A percentile compares a stretch with the other conserved stretches of the same genome.
Evolutionary conservation across 2,329 filamentous ascomycete genomes (phyloP).

Genomic region (Aspergillus texensis): DNA sequence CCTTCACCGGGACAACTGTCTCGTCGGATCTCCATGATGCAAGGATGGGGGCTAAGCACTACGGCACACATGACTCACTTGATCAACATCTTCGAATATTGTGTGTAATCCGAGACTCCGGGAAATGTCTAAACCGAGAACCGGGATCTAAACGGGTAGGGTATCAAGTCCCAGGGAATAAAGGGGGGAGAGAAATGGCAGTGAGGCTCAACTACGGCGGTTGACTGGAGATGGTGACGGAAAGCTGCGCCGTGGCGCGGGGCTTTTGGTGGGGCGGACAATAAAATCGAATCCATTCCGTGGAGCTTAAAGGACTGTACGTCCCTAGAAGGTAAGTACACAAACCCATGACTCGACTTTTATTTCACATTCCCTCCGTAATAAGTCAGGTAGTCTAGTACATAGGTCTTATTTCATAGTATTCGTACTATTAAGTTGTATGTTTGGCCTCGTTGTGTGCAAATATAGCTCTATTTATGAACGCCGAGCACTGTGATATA

Average conservation of each 20-base stretch:
- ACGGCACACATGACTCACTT: slow-evolving; percentile 42
- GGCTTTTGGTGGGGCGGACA: slow-evolving; percentile 32
- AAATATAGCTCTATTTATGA: background rate
- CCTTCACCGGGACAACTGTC: background rate
- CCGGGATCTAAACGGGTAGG: background rate
- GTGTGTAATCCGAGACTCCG: background rate
- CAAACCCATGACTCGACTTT: background rate
- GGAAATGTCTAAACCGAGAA: background rate
- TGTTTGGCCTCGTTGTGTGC: background rate
- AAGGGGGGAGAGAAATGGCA: slow-evolving; percentile 12
- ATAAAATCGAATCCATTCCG: background rate
- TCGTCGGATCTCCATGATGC: background rate
- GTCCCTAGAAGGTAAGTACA: background rate
- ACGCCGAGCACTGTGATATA: background rate
- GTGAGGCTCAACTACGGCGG: slow-evolving; percentile 15
- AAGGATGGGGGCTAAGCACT: background rate
- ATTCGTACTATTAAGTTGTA: background rate
- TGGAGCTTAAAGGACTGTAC: background rate
- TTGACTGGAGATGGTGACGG: slow-evolving; percentile 24
- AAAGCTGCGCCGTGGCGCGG: slow-evolving; percentile 33
- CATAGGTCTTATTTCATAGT: background rate
- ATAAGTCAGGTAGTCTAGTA: background rate
- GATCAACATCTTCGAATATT: slow-evolving; percentile 50
- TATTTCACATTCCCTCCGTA: background rate
- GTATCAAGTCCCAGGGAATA: background rate